Percentiles rank a stretch among this genome's conserved stretches.
Conservation (phyloP, 2,329 filamentous ascomycete genomes). For the Stachybotrys chartarum region DNA sequence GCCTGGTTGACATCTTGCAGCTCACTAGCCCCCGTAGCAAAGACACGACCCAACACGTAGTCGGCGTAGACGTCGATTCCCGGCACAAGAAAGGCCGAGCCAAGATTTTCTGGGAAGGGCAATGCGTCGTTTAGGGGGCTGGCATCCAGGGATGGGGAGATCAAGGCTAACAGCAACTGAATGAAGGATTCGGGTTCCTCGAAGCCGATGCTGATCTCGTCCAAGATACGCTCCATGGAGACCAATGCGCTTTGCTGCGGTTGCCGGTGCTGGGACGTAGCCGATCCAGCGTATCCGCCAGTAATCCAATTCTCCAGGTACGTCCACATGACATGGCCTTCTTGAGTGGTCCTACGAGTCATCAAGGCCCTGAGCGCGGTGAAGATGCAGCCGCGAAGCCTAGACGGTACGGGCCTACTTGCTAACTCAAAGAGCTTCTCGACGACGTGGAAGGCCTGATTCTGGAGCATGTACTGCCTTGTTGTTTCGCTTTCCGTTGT, state of each 20-base stretch:
- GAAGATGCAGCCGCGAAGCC: constrained; percentile 79
- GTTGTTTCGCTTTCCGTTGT: constrained; percentile 66
- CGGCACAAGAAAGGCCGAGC: constrained; percentile 64
- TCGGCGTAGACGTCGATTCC: constrained; percentile 93
- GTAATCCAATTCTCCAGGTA: constrained; percentile 74
- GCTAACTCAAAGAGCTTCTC: constrained; percentile 73
- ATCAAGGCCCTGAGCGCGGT: constrained; percentile 69
- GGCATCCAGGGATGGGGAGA: constrained; percentile 57
- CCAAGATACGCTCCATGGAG: constrained; percentile 59
- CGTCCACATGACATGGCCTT: constrained; percentile 71
- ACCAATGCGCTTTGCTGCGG: constrained; percentile 25
- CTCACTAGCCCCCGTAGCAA: constrained; percentile 60
- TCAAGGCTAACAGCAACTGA: constrained; percentile 64
- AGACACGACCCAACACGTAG: constrained; percentile 75
- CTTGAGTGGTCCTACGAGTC: constrained; percentile 60
- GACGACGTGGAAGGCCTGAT: constrained; percentile 58
- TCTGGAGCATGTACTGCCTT: constrained; percentile 65
- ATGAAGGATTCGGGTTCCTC: constrained; percentile 84
- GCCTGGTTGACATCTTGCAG: constrained; percentile 61
- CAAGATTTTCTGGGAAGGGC: constrained; percentile 81
- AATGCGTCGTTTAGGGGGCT: constrained; percentile 64
- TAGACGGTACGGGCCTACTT: constrained; percentile 66
- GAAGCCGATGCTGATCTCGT: constrained; percentile 69
- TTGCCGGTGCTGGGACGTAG: constrained; percentile 24
- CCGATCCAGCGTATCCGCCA: constrained; percentile 41